A percentile compares a stretch with the other conserved stretches of the same genome.
These are phyloP conservation scores for Alloascoidea africana DNA, from an alignment of 805 yeast genomes.

Conservation along the genomic window DNA sequence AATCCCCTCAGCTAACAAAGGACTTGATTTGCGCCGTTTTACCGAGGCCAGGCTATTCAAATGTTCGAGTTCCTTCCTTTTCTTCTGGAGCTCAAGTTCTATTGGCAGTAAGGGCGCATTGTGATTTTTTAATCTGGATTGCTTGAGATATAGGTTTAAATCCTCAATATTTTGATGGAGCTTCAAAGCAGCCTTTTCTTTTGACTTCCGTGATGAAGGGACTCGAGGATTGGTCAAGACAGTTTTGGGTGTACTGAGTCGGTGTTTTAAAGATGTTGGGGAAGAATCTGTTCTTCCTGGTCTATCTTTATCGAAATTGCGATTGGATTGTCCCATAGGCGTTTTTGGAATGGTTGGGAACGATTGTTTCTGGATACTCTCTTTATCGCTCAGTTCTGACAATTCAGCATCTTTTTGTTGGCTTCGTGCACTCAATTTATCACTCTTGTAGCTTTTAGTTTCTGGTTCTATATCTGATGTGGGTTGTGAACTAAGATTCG, in stretches of 20 bases:
- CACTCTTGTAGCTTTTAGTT: too few species aligned
- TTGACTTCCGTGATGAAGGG: not conserved
- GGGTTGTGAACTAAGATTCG: not conserved
- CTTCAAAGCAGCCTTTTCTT: not conserved
- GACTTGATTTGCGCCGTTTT: not conserved
- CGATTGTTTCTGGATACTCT: not conserved
- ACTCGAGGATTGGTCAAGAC: not conserved
- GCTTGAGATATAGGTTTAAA: not conserved
- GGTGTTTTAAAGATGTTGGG: not conserved
- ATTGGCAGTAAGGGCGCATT: conserved; percentile 1
- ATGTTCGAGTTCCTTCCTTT: not conserved
- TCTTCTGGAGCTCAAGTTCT: not conserved
- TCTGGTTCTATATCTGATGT: not conserved
- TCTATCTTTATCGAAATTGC: too few species aligned
- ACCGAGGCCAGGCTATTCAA: not conserved
- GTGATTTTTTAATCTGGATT: not conserved
- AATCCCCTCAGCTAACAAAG: too few species aligned
- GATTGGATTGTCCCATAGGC: too few species aligned
- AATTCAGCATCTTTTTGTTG: not conserved
- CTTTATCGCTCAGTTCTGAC: not conserved
- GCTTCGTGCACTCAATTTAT: too few species aligned
- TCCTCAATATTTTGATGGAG: not conserved
- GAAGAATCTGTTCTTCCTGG: too few species aligned
- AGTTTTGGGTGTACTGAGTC: not conserved
- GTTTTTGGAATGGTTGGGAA: not conserved